Percentiles rank a stretch among this genome's conserved stretches.
Conservation (phyloP, 2,329 filamentous ascomycete genomes). For the Sphaerulina populicola region DNA sequence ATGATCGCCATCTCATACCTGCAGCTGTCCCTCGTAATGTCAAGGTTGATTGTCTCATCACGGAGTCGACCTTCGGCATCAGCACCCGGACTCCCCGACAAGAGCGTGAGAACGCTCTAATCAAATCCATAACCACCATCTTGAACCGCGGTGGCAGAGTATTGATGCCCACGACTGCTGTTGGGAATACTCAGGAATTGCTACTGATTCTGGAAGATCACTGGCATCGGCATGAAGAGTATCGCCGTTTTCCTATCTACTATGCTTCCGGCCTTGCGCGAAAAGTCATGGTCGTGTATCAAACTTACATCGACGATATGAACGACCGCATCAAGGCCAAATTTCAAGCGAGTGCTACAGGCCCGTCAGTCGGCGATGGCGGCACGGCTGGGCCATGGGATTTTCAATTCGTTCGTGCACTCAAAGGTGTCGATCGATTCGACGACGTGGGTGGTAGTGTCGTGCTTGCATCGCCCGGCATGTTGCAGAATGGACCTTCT, state of each 20-base stretch:
- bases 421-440: constrained; percentile 90
- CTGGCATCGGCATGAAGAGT: constrained; percentile 82
- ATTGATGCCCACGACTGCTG: constrained; percentile 88
- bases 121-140: constrained; percentile 89
- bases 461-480: constrained; percentile 95
- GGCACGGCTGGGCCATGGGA: constrained; percentile 78
- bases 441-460: constrained; percentile 93
- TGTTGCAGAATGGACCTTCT: constrained; percentile 94
- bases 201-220: constrained; percentile 94
- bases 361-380: constrained; percentile 65
- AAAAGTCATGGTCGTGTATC: constrained; percentile 98
- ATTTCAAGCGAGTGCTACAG: constrained; percentile 78
- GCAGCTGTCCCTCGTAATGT: constrained; percentile 81
- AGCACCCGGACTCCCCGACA: constrained; percentile 84
- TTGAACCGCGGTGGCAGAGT: constrained; percentile 87
- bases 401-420: constrained; percentile 83
- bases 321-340: constrained; percentile 97
- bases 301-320: constrained; percentile 97
- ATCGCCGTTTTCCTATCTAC: constrained; percentile 88
- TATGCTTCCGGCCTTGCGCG: constrained; percentile 91
- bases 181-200: constrained; percentile 87
- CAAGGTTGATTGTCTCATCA: constrained; percentile 93
- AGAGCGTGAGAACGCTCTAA: constrained; percentile 84
- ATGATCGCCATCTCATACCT: constrained; percentile 90
- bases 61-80: constrained; percentile 94